Conservation (phyloP, 164 flowering plant species). For the Sextonia rubra region DNA sequence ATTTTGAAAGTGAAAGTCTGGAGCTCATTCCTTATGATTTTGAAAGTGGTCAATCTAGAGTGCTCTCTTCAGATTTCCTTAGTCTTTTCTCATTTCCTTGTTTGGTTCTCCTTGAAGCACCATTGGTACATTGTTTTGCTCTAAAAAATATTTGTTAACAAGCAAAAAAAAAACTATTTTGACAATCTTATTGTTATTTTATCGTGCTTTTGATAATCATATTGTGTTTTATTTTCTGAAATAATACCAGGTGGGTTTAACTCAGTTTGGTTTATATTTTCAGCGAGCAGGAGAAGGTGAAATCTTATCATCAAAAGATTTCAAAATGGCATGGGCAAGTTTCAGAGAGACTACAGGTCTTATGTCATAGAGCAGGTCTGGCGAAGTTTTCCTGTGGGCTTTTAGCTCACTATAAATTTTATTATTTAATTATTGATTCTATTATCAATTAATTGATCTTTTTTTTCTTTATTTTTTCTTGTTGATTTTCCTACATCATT, state of each 20-base stretch:
- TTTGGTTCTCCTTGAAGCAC: no score
- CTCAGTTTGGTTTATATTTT: not conserved
- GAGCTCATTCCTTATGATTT: no score
- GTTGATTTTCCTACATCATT: not conserved
- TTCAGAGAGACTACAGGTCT: slow-evolving; percentile 65
- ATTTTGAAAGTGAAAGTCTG: no score
- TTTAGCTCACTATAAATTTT: not conserved
- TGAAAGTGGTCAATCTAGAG: no score
- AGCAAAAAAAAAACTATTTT: not conserved
- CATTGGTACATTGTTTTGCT: no score
- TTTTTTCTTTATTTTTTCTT: slow-evolving; percentile 7
- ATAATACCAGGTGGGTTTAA: not conserved
- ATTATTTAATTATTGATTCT: not conserved
- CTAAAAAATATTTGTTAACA: no score
- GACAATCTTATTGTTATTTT: not conserved
- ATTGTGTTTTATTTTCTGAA: not conserved
- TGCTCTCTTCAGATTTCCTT: no score
- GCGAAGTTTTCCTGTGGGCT: not conserved
- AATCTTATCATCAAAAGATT: slow-evolving; percentile 75
- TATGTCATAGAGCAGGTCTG: slow-evolving; percentile 58
- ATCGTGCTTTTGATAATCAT: not conserved
- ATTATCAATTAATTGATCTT: slow-evolving; percentile 15
- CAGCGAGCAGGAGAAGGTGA: slow-evolving; percentile 89
- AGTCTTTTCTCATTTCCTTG: no score
- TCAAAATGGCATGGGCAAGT: slow-evolving; percentile 84